Evolutionary conservation across 129 eudicot genomes (phyloP).

Genomic region (Apium graveolens): DNA sequence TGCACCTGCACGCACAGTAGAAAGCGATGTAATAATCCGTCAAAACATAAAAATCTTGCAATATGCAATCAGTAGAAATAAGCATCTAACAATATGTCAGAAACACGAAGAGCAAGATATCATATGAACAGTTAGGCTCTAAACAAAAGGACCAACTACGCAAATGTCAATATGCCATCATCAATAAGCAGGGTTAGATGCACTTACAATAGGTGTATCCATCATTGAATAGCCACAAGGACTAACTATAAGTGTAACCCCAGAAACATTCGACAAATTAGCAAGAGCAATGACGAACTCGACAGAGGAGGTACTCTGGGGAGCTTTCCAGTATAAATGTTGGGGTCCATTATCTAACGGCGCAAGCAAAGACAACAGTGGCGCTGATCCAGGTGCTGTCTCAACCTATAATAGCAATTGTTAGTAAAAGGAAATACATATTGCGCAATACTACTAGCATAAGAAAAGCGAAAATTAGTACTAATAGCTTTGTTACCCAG

Average conservation of each 20-base stretch:
- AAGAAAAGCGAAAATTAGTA: background rate
- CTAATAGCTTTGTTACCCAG: background rate
- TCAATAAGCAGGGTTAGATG: conserved; percentile 13
- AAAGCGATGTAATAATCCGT: background rate
- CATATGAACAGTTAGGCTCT: background rate
- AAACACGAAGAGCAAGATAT: background rate
- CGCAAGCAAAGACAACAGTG: conserved; percentile 61
- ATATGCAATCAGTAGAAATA: background rate
- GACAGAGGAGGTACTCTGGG: conserved; percentile 43
- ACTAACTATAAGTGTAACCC: conserved; percentile 64
- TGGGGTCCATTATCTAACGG: conserved; percentile 66
- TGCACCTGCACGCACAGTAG: conserved; percentile 51
- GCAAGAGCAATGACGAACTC: conserved; percentile 78
- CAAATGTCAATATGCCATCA: background rate
- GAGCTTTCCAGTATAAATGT: conserved; percentile 87
- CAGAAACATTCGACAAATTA: conserved; percentile 65
- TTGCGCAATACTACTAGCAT: background rate
- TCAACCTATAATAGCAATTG: conserved; percentile 43
- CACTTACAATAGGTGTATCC: conserved; percentile 87
- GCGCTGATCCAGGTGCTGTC: conserved; percentile 83
- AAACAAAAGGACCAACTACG: conserved; percentile 4
- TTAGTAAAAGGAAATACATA: background rate
- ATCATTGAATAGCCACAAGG: conserved; percentile 78
- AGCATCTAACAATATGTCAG: background rate
- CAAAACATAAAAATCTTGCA: background rate